A percentile compares a stretch with the other conserved stretches of the same genome.
Conservation (phyloP, 2,329 filamentous ascomycete genomes). For the Ophiocordyceps robertsii region DNA sequence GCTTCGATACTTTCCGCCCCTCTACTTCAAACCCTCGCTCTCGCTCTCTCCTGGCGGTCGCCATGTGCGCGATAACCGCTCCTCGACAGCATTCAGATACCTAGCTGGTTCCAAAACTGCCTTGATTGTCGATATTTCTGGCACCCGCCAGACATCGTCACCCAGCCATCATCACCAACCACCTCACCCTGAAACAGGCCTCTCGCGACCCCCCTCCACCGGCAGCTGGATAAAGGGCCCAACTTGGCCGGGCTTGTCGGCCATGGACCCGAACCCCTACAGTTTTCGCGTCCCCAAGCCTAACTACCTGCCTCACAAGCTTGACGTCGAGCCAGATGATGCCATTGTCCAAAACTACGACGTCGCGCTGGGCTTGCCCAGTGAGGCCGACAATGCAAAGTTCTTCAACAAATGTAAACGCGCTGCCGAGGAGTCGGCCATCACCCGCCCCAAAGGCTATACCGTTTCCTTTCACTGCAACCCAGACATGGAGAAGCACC, state of each 20-base stretch:
- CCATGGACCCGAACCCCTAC: constrained; percentile 32
- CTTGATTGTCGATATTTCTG: no score
- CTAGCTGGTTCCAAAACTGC: no score
- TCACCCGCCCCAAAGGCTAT: constrained; percentile 71
- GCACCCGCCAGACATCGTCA: no score
- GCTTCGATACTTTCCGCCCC: no score
- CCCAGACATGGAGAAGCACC: constrained; percentile 86
- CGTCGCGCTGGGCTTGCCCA: constrained; percentile 33
- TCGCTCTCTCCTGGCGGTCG: no score
- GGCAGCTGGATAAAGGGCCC: not conserved
- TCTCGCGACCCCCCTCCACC: not conserved
- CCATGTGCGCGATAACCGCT: no score
- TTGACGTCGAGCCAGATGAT: constrained; percentile 36
- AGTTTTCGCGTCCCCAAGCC: constrained; percentile 41
- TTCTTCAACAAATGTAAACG: constrained; percentile 46
- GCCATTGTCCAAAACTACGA: constrained; percentile 38
- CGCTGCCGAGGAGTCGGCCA: constrained; percentile 48
- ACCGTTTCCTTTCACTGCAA: constrained; percentile 94
- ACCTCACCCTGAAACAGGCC: not conserved
- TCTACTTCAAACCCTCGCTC: no score
- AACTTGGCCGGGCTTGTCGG: not conserved
- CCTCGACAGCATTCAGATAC: no score
- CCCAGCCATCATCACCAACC: no score
- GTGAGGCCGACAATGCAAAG: constrained; percentile 40
- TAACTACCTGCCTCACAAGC: constrained; percentile 45